Evolutionary conservation across 2,329 filamentous ascomycete genomes (phyloP).

Genomic region (Phyllachora maydis): DNA sequence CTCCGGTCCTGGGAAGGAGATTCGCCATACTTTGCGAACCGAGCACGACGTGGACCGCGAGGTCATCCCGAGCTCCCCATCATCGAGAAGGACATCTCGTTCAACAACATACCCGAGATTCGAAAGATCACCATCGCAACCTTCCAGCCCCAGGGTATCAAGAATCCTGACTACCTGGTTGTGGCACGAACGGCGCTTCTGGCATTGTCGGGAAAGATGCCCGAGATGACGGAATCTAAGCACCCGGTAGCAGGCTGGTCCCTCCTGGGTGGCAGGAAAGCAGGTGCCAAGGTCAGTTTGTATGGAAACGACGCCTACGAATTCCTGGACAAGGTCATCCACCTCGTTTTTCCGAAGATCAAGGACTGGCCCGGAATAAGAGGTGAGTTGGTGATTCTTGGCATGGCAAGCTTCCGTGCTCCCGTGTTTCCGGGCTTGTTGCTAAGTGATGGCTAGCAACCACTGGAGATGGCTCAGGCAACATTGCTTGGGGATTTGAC

Average conservation of each 20-base stretch:
- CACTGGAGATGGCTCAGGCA: constrained; percentile 74
- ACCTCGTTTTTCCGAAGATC: constrained; percentile 80
- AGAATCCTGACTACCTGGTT: constrained; percentile 56
- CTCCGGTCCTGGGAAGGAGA: constrained; percentile 74
- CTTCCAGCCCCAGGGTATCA: constrained; percentile 46
- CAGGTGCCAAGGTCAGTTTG: constrained; percentile 60
- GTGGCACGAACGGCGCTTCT: constrained; percentile 71
- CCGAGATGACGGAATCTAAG: constrained; percentile 47
- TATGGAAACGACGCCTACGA: constrained; percentile 67
- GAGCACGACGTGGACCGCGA: constrained; percentile 65
- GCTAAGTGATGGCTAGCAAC: constrained; percentile 13
- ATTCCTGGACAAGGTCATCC: constrained; percentile 77
- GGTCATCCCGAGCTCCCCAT: constrained; percentile 54
- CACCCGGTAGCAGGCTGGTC: constrained; percentile 56
- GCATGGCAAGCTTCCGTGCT: too few relatives aligned
- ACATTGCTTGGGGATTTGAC: constrained; percentile 64
- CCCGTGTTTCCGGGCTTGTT: too few relatives aligned
- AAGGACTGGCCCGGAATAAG: constrained; percentile 74
- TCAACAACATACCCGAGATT: constrained; percentile 70
- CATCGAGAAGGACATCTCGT: constrained; percentile 54
- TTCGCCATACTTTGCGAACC: constrained; percentile 86
- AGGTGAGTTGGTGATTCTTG: constrained; percentile 3
- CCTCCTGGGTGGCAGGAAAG: constrained; percentile 47
- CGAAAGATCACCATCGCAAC: constrained; percentile 64
- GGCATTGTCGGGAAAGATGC: constrained; percentile 62